phyloP scores from a whole-genome alignment of 495 filamentous ascomycete species.

The Clavariopsis aquatica region DNA sequence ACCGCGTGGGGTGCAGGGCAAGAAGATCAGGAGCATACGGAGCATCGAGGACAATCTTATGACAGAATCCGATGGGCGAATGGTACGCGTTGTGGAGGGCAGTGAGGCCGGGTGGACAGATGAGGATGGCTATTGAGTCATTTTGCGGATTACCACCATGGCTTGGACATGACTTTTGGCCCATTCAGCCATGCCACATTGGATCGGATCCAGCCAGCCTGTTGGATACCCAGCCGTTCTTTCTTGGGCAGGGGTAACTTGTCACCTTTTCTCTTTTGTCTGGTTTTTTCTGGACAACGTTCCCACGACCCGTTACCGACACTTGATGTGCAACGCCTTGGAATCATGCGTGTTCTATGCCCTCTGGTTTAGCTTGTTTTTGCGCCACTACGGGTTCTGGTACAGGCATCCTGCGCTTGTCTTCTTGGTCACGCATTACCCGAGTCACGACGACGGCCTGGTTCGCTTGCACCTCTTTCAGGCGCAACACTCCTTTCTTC shows the following conservation, averaged over 20 bases:
- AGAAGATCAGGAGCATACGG: slow-evolving; percentile 37
- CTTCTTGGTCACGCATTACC: slow-evolving; percentile 9
- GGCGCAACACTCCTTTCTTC: slow-evolving; percentile 15
- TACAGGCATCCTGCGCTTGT: too few species aligned
- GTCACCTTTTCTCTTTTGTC: slow-evolving; percentile 11
- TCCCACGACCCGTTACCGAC: slow-evolving; percentile 12
- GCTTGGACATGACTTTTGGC: background rate
- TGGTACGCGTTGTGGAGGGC: slow-evolving; percentile 42
- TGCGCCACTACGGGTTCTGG: too few species aligned
- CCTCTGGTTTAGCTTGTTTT: slow-evolving; percentile 20
- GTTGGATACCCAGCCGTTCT: background rate
- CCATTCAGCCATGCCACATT: background rate
- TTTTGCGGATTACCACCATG: background rate
- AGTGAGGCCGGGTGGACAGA: slow-evolving; percentile 51
- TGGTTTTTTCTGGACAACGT: too few species aligned
- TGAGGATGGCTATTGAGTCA: slow-evolving; percentile 43
- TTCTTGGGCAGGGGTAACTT: background rate
- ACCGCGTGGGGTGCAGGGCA: slow-evolving; percentile 45
- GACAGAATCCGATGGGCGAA: slow-evolving; percentile 37
- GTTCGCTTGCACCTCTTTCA: background rate
- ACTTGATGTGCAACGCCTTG: slow-evolving; percentile 23
- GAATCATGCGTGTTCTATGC: slow-evolving; percentile 25
- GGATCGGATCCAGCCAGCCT: background rate
- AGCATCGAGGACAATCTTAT: slow-evolving; percentile 36
- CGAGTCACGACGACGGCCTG: background rate